phyloP scores from a whole-genome alignment of 2,329 filamentous ascomycete species.

The Paecilomyces sp. region DNA sequence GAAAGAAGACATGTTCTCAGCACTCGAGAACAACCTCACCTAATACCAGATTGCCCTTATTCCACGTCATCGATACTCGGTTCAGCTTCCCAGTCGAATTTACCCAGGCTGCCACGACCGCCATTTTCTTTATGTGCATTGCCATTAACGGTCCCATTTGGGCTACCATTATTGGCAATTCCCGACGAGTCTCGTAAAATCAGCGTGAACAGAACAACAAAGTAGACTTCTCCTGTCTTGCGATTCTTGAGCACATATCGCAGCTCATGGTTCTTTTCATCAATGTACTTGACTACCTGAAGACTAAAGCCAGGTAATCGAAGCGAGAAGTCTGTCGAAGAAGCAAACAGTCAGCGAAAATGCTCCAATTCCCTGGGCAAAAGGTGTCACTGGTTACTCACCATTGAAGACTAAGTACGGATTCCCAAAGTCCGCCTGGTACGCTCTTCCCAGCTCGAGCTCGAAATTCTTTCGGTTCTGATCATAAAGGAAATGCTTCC shows the following conservation, averaged over 20 bases:
- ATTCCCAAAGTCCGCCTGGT: constrained; percentile 75
- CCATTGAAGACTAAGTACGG: constrained; percentile 82
- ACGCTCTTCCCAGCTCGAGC: constrained; percentile 56
- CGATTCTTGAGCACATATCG: constrained; percentile 89
- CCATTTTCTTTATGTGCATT: constrained; percentile 2
- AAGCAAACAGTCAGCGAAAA: not conserved
- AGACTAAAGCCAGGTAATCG: constrained; percentile 29
- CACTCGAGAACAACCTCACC: not conserved
- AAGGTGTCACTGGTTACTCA: constrained; percentile 19
- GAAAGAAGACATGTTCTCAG: not conserved
- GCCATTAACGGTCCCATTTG: not conserved
- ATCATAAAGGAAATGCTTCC: constrained; percentile 55
- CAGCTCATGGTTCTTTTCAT: constrained; percentile 69
- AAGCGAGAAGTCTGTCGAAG: constrained; percentile 27
- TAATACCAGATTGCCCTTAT: constrained; percentile 1
- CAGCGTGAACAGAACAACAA: constrained; percentile 75
- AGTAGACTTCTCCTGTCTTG: constrained; percentile 63
- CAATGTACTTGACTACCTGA: constrained; percentile 32
- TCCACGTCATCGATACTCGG: constrained; percentile 13
- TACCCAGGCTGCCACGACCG: constrained; percentile 7
- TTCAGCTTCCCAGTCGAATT: constrained; percentile 17
- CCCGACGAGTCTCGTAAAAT: constrained; percentile 38
- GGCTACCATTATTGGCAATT: constrained; percentile 1
- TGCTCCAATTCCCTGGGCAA: not conserved
- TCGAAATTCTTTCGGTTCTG: constrained; percentile 49